Conservation (phyloP, 2,329 filamentous ascomycete species). For the Colletotrichum nymphaeae region DNA sequence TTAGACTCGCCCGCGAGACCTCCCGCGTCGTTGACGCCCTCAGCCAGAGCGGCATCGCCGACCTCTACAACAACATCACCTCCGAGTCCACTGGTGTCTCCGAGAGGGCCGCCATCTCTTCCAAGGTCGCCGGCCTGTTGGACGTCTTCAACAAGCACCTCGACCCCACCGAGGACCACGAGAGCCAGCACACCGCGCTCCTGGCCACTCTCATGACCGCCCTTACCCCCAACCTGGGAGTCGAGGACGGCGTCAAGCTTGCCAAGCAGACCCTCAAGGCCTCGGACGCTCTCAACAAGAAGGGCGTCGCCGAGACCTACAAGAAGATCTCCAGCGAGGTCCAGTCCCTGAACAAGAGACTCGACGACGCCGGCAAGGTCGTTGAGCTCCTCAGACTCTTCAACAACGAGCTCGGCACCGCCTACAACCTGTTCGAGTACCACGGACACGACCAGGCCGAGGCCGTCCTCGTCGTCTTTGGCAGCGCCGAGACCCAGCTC, state of each 20-base stretch:
- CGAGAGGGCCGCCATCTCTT: constrained; percentile 78
- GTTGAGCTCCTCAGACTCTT: constrained; percentile 77
- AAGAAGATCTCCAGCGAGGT: constrained; percentile 72
- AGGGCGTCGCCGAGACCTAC: constrained; percentile 76
- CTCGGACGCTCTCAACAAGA: constrained; percentile 81
- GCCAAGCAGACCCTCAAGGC: constrained; percentile 85
- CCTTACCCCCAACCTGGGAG: constrained; percentile 83
- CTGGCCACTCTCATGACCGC: constrained; percentile 84
- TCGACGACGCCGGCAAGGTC: constrained; percentile 78
- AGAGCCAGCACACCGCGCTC: constrained; percentile 93
- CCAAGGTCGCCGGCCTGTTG: constrained; percentile 77
- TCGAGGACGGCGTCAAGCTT: constrained; percentile 87
- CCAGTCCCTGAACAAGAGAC: constrained; percentile 74
- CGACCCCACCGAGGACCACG: constrained; percentile 90
- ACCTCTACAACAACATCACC: constrained; percentile 75
- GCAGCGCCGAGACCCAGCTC: constrained; percentile 89
- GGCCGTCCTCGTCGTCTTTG: constrained; percentile 90
- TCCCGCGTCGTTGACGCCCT: constrained; percentile 85
- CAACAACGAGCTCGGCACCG: constrained; percentile 92
- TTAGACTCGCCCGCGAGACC: constrained; percentile 85
- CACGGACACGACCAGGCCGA: constrained; percentile 84
- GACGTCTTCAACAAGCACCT: constrained; percentile 88
- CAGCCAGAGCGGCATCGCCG: constrained; percentile 75
- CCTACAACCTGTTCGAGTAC: constrained; percentile 95
- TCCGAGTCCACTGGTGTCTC: constrained; percentile 71